These are phyloP conservation scores for Nematocida displodere DNA, from an alignment of 371 early-diverging fungal genomes.

Conservation along the genomic window DNA sequence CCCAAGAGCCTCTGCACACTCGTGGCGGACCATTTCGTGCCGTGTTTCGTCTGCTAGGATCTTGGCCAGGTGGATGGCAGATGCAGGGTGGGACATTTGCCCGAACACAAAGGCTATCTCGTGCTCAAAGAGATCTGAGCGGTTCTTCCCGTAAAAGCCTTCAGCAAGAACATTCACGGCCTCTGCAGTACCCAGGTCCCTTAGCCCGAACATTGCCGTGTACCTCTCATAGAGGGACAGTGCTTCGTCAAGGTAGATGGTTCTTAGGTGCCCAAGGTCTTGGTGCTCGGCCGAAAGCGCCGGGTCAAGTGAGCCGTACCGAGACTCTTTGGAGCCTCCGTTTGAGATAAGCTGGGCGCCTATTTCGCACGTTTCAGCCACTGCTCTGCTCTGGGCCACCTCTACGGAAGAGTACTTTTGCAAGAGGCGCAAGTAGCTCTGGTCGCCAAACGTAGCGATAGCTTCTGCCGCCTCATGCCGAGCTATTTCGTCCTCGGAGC, in stretches of 20 bases:
- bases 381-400: constrained; percentile 66
- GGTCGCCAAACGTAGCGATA: constrained; percentile 56
- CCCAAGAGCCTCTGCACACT: constrained; percentile 97
- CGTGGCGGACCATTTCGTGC: constrained; percentile 92
- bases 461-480: constrained; percentile 77
- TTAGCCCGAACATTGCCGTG: constrained; percentile 90
- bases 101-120: constrained; percentile 95
- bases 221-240: constrained; percentile 82
- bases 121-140: constrained; percentile 81
- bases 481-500: constrained; percentile 81
- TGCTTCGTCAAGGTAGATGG: constrained; percentile 70
- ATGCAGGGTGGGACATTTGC: constrained; percentile 83
- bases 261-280: constrained; percentile 76
- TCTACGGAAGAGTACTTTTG: constrained; percentile 36
- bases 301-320: constrained; percentile 61
- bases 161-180: constrained; percentile 77
- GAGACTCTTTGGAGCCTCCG: constrained; percentile 40
- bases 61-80: constrained; percentile 75
- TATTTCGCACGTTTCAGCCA: constrained; percentile 74
- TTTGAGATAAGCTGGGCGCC: constrained; percentile 39
- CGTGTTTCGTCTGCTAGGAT: constrained; percentile 71
- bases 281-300: constrained; percentile 51
- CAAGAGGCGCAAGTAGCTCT: constrained; percentile 21
- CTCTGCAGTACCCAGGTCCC: constrained; percentile 74
- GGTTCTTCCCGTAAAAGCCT: constrained; percentile 69